Evolutionary conservation across 805 yeast species (phyloP), one percentile per base, ranked within the genome.

Genomic region (Pichia deserticola): DNA sequence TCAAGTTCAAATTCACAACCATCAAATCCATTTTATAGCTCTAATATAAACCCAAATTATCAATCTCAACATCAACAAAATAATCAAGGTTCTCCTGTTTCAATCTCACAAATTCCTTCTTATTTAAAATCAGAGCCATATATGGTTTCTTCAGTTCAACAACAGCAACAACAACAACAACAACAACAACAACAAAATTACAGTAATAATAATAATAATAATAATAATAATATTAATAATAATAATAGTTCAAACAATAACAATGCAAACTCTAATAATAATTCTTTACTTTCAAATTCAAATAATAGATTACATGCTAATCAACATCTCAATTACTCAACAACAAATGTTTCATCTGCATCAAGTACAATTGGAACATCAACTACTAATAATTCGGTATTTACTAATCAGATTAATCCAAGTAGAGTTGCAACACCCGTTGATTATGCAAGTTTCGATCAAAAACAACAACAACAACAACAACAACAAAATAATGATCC

Each of bases 121-220:
- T 25, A 30, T 10, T 20, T 27, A 15, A n/a, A 40, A 25, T 10
- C 47, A 42, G 43, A 37, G 38, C 36, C 48, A 36, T 36, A 12
- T 20, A 29, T 32, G 40, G 6, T 37, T 37, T n/a, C 50, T 20
- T 35, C 41, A 25, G 5, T 27, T 45, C 27, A 37, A 5, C 45
- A 49, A 11, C 47, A 36, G 12, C 52, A 50, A 29, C 44, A 25
- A n/a, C 50, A 45, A 36, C 54, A 43, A 34, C 27, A 37, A 5
- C 45, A 49, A 11, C 47, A 36, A n/a, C 52, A 50, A 29, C 44
- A 25, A n/a, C 50, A 45, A 36, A 52, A 43, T 13, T 39, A 34
- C 39, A 43, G 20, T 13, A 3, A 20, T 37, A 35, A 29, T 30
- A 25, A n/a, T 15, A 15, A 15, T 12, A 27, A 39, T 32, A 39